A percentile compares a stretch with the other conserved stretches of the same genome.
These are phyloP conservation scores for Gigaspora rosea DNA, from an alignment of 192 early-diverging fungal species.

Conservation along the genomic window DNA sequence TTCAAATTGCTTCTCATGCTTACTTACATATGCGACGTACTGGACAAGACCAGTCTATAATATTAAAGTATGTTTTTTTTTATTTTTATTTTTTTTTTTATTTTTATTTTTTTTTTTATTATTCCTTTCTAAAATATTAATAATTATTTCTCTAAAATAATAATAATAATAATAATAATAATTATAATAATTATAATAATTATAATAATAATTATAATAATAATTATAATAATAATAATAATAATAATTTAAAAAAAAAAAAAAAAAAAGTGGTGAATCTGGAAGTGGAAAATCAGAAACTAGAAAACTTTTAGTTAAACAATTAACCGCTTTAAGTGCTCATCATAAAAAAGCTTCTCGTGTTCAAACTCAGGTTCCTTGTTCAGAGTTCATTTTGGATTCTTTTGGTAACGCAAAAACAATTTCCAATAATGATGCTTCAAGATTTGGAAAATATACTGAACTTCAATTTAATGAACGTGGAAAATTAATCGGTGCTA, in stretches of 20 bases:
- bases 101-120: no score
- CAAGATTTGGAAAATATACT: slow-evolving; percentile 81
- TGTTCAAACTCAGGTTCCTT: slow-evolving; percentile 67
- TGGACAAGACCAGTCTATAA: slow-evolving; percentile 86
- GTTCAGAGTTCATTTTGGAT: slow-evolving; percentile 75
- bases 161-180: no score
- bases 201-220: no score
- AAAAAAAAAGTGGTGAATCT: slow-evolving; percentile 69
- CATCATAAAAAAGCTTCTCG: slow-evolving; percentile 69
- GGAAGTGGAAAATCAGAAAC: slow-evolving; percentile 88
- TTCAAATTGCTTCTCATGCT: slow-evolving; percentile 80
- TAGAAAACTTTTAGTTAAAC: slow-evolving; percentile 63
- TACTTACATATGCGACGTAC: slow-evolving; percentile 87
- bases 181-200: no score
- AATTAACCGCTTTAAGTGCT: slow-evolving; percentile 67
- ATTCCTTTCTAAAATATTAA: no score
- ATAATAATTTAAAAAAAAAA: background rate
- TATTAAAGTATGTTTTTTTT: slow-evolving; percentile 76
- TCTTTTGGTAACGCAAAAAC: slow-evolving; percentile 91
- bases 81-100: background rate
- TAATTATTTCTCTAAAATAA: no score
- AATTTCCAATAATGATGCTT: slow-evolving; percentile 72
- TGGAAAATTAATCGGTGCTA: slow-evolving; percentile 86
- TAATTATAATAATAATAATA: no score
- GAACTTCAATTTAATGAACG: slow-evolving; percentile 93